Base-by-base conservation (phyloP, 441 rosid species). In the Gossypium schwendimanii region DNA sequence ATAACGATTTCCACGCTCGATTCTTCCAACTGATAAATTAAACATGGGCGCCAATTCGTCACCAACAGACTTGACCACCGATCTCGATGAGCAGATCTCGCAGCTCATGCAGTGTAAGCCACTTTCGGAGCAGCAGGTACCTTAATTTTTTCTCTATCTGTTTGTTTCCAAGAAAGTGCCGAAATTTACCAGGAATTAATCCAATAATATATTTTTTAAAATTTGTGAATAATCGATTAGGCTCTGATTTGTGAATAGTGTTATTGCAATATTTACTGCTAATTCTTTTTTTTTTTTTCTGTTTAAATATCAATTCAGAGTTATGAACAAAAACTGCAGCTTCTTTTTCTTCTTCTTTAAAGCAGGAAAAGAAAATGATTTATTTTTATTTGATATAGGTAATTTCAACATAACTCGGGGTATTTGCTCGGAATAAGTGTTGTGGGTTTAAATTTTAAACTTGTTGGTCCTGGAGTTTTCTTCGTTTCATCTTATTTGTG, bases 81-180 rank as follows among this genome's bases (percentile, higher is more conserved):
- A 86, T 74, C 84, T 88, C 23, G 92, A 88, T 74, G 88, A 88
- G 71, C 92, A 88, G 89, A 86, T 88, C 87, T 80, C 87, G 52
- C 90, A 88, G 86, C 92, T 88, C 61, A 88, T 85, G 90, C 90
- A 88, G 86, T 88, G 92, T 84, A 88, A 86, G 80, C 92, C 92
- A 3, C 84, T 88, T 50, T 86, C 90, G 7, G 92, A 88, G 76
- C 87, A 82, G 64, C 87, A 88, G 92, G 92, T 88, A 28, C 71
- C 14, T 41, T 52, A 52, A 15, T 33, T 52, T 20, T 61, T 36
- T 55, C 6, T 67, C 15, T 20, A 24, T 28, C 53, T 62, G 18
- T 17, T 70, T 70, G 33, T 65, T 63, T 4, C 49, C 8, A 1
- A 5, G n/a, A 44, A 44, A 41, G 23, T 4, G 1, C 9, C 15